Evolutionary conservation across 2,329 filamentous ascomycete species (phyloP), one percentile per base, ranked within the genome.

Genomic region (Rugonectria rugulosa): DNA sequence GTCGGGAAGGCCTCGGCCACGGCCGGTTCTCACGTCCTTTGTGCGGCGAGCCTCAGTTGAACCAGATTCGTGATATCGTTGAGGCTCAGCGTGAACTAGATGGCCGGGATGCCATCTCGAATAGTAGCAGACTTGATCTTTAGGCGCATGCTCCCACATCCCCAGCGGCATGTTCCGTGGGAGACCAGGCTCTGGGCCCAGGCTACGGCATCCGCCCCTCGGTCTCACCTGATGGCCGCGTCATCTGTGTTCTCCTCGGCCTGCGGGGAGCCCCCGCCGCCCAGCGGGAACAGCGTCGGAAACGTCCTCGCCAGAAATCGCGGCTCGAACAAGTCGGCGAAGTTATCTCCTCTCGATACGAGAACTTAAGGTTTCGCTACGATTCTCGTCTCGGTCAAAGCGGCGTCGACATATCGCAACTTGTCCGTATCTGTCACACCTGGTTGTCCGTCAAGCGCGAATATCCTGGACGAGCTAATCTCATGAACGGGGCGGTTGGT

Each of bases 291-390:
- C 12, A 57, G 23, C 2, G 42, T 62, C 6, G 56, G 59, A 9
- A 60, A 62, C 31, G 59, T 53, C 43, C 53, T 57, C 3, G 57
- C 56, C 11, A 62, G 56, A 43, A 62, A 62, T 10, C 15, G 19
- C 6, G 46, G n/a, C 5, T 57, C 53, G 26, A 52, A 51, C 4
- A 47, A 38, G 37, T 62, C 57, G 29, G 57, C 59, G 26, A 62
- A 60, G 5, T 62, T 32, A 2, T 51, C 53, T 1, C 59, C 59
- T 2, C 53, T 46, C 3, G 42, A 48, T 9, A 60, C 41, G 12
- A 24, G 38, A 29, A 59, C 57, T 29, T 53, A 51, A 6, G 5
- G 48, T 32, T 4, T 44, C 17, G 12, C 19, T 29, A 5, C 21
- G 20, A 38, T 27, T 44, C 21, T 14, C n/a, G n/a, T n/a, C n/a